Evolutionary conservation across 768 basidiomycete genomes (phyloP), one percentile per base, ranked within the genome.

Genomic region (Suillus subaureus): DNA sequence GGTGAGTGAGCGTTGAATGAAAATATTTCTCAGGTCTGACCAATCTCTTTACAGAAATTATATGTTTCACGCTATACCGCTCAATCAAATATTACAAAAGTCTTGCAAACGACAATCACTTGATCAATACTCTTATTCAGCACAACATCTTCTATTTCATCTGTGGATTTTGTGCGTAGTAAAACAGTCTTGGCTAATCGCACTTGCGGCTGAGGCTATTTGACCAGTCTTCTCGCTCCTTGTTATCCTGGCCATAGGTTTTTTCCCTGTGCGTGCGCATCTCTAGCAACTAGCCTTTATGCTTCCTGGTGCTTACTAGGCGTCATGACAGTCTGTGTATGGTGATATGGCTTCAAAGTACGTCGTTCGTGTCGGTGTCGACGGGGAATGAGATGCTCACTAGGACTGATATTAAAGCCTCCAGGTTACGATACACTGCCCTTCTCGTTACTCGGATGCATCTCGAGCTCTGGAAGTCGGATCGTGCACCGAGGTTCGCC

Each of bases 101-200:
- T 28, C 21, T 18, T 39, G 21, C 57, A n/a, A 9, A 23, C 28
- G 9, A 16, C 6, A 61, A 37, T 57, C 62, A 2, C 21, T 28
- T 63, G 12, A 28, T 63, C 49, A 55, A 28, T 18, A 57, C 37
- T 39, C 33, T 63, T n/a, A 15, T 63, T 28, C 62, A 61, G 37
- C 57, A 63, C 37, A 63, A 63, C 37, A 61, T 63, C 61, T 63
- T 63, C 12, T 63, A 63, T 21, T 63, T 63, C 33, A 23, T 31
- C 33, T 61, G 62, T 16, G 62, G 62, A 39, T n/a, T 63, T 4
- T 37, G 62, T 63, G 16, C 15, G 62, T 63, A 7, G 31, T 39
- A 31, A n/a, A 39, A 15, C 37, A 8, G 33, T 35, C 60, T 39
- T 28, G 43, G 6, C 5, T 21, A 13, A n/a, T n/a, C 52, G 8